These are phyloP conservation scores for Pseudonectria foliicola DNA, from an alignment of 2,329 filamentous ascomycete species.

Conservation along the genomic window DNA sequence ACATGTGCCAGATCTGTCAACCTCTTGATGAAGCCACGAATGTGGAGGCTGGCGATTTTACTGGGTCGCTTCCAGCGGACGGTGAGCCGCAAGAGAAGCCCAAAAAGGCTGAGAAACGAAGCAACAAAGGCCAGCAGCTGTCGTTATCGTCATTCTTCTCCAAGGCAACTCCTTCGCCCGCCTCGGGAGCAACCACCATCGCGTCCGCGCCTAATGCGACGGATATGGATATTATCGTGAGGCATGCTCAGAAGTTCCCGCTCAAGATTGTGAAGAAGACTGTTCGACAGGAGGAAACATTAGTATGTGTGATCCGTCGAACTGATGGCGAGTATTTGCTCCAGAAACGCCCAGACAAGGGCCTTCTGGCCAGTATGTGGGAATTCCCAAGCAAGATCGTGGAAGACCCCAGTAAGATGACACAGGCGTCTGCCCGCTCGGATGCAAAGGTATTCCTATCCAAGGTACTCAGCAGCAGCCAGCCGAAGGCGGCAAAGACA, in stretches of 20 bases:
- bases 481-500: conserved; percentile 2
- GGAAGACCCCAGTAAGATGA: conserved; percentile 6
- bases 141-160: conserved; percentile 31
- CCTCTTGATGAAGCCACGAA: conserved; percentile 32
- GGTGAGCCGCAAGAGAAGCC: no score
- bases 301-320: conserved; percentile 46
- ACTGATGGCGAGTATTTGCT: conserved; percentile 39
- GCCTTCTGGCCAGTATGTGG: conserved; percentile 49
- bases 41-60: not conserved
- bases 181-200: conserved; percentile 4
- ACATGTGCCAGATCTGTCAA: conserved; percentile 42
- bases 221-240: conserved; percentile 29
- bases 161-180: conserved; percentile 8
- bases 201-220: conserved; percentile 5
- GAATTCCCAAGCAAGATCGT: conserved; percentile 45
- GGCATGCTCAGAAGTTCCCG: conserved; percentile 45
- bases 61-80: conserved; percentile 7
- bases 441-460: conserved; percentile 30
- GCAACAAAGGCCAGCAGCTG: conserved; percentile 22
- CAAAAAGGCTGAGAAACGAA: conserved; percentile 1
- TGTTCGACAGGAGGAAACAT: conserved; percentile 42
- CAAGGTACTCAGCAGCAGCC: conserved; percentile 15
- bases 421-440: conserved; percentile 23
- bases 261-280: conserved; percentile 45
- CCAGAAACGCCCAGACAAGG: conserved; percentile 44